phyloP scores from a whole-genome alignment of 345 rosid genomes.

The Rhodamnia argentea region DNA sequence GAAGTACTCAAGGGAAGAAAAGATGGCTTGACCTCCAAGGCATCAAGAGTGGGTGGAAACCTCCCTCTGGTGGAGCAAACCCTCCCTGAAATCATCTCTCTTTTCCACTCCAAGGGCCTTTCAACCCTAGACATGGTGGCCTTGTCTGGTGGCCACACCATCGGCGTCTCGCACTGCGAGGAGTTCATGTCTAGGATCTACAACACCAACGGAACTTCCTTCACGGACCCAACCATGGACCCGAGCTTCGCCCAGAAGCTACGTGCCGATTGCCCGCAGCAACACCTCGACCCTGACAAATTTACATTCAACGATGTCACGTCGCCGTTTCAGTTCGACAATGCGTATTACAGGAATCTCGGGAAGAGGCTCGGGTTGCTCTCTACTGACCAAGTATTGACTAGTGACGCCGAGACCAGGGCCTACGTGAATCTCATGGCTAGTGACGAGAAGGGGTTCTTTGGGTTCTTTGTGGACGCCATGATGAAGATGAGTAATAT shows the following conservation, averaged over 20 bases:
- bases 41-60: neutral
- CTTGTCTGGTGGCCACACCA: neutral
- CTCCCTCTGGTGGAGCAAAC: neutral
- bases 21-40: neutral
- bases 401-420: neutral
- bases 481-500: neutral
- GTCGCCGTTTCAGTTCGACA: neutral
- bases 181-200: neutral
- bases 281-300: neutral
- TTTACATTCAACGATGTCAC: too few species aligned
- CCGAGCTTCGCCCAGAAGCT: neutral
- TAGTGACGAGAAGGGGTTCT: neutral
- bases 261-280: neutral
- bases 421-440: neutral
- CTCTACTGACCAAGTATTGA: neutral
- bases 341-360: neutral
- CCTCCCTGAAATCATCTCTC: neutral
- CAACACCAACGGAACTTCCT: neutral
- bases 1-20: neutral
- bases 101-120: neutral
- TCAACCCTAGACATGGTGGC: neutral
- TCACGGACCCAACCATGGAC: neutral
- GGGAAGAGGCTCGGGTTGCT: neutral
- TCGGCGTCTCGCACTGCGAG: too few species aligned
- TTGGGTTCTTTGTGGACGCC: neutral